Evolutionary conservation across 2,329 filamentous ascomycete genomes (phyloP).

Genomic region (Clonostachys solani): DNA sequence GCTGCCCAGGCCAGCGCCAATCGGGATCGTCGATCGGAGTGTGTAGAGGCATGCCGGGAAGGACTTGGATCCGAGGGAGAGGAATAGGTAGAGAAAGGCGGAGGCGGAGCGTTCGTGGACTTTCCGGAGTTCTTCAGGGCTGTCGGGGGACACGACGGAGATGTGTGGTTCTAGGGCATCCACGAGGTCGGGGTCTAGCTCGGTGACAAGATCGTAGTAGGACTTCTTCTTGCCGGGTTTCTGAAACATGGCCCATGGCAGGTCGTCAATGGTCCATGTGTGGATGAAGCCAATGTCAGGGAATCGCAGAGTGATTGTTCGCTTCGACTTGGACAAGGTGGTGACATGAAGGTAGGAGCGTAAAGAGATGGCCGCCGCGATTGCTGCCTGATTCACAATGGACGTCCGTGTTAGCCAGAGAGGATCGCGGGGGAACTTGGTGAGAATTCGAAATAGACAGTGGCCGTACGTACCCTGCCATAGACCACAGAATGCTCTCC

Average conservation of each 20-base stretch:
- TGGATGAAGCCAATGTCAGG: conserved; percentile 86
- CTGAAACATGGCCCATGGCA: conserved; percentile 83
- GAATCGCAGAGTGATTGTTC: conserved; percentile 84
- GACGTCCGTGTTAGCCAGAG: too few relatives aligned
- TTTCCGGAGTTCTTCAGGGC: conserved; percentile 70
- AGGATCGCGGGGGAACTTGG: background rate
- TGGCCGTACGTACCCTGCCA: conserved; percentile 63
- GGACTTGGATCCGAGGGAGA: conserved; percentile 76
- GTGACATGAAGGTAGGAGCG: conserved; percentile 96
- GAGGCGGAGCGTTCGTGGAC: conserved; percentile 79
- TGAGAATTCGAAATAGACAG: background rate
- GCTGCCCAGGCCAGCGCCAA: conserved; percentile 85
- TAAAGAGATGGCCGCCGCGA: conserved; percentile 91
- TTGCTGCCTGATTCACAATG: conserved; percentile 61
- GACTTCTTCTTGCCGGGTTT: conserved; percentile 84
- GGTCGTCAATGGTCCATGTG: conserved; percentile 87
- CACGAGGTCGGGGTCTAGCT: conserved; percentile 78
- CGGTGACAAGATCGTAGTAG: conserved; percentile 86
- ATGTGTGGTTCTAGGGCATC: conserved; percentile 79
- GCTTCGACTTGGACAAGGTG: conserved; percentile 85
- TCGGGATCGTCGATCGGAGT: conserved; percentile 88
- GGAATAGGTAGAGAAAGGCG: conserved; percentile 88
- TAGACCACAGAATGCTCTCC: conserved; percentile 98
- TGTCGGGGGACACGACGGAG: conserved; percentile 60
- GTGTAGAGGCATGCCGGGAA: conserved; percentile 85